These are phyloP conservation scores for Tetrapisispora phaffii DNA, from an alignment of 805 yeast genomes.

Conservation along the genomic window DNA sequence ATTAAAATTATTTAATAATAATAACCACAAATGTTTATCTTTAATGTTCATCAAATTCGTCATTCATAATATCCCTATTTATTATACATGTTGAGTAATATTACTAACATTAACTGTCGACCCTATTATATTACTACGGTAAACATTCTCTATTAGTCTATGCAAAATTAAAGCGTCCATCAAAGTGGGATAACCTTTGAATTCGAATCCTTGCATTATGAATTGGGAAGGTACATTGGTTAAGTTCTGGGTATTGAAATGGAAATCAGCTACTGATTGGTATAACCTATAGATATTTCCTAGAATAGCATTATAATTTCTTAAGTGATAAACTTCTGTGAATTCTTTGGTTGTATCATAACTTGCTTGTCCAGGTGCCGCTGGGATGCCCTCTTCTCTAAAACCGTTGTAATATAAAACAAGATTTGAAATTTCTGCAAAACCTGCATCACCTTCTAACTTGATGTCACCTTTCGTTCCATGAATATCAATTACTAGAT, in stretches of 20 bases:
- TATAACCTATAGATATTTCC: slow-evolving; percentile 26
- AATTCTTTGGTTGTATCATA: slow-evolving; percentile 21
- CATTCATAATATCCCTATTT: not conserved
- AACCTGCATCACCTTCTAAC: slow-evolving; percentile 29
- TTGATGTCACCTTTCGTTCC: slow-evolving; percentile 28
- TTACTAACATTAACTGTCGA: slow-evolving; percentile 12
- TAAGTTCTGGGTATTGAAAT: slow-evolving; percentile 19
- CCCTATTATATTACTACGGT: slow-evolving; percentile 17
- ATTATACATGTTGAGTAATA: slow-evolving; percentile 8
- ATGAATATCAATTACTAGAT: slow-evolving; percentile 27
- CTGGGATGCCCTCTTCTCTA: slow-evolving; percentile 12
- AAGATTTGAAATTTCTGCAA: slow-evolving; percentile 26
- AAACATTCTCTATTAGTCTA: slow-evolving; percentile 21
- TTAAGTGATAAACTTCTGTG: slow-evolving; percentile 26
- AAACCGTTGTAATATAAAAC: slow-evolving; percentile 26
- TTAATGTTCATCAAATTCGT: not conserved
- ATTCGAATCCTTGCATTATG: slow-evolving; percentile 21
- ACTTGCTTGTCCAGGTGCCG: slow-evolving; percentile 4
- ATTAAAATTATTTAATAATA: not conserved
- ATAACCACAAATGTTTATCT: not conserved
- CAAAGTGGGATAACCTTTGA: slow-evolving; percentile 27
- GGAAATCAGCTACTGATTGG: slow-evolving; percentile 26
- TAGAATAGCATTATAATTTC: slow-evolving; percentile 25
- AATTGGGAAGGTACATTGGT: slow-evolving; percentile 18
- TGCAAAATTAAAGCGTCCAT: slow-evolving; percentile 21